Evolutionary conservation across 2,329 filamentous ascomycete species (phyloP).

Genomic region (Trichothecium roseum): DNA sequence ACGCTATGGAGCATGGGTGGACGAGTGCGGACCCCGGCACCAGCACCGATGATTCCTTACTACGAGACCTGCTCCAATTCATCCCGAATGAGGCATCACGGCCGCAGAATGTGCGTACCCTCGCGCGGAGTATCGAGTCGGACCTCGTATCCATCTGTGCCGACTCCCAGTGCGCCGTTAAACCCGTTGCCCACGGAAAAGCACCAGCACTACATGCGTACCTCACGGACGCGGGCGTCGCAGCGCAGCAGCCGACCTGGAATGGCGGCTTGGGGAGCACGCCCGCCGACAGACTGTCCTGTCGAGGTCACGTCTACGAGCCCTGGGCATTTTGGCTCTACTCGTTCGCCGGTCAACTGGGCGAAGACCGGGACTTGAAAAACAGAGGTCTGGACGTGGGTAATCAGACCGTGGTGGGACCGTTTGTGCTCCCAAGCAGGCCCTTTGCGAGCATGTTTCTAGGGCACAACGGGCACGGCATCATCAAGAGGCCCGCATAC

Average conservation of each 20-base stretch:
- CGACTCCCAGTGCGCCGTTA: constrained; percentile 20
- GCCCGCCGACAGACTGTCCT: constrained; percentile 14
- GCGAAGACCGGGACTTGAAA: constrained; percentile 21
- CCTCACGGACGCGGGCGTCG: constrained; percentile 20
- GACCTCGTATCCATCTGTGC: constrained; percentile 22
- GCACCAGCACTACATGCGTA: constrained; percentile 22
- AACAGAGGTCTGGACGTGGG: constrained; percentile 8
- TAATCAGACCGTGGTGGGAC: constrained; percentile 20
- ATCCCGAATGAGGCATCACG: constrained; percentile 15
- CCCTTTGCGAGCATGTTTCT: constrained; percentile 26
- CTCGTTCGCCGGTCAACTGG: constrained; percentile 26
- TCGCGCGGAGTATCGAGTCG: constrained; percentile 21
- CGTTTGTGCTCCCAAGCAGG: constrained; percentile 26
- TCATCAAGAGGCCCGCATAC: constrained; percentile 23
- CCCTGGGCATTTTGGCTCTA: constrained; percentile 31
- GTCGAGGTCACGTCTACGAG: constrained; percentile 25
- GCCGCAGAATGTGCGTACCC: constrained; percentile 12
- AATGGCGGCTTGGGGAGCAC: constrained; percentile 1
- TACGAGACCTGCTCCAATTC: constrained; percentile 24
- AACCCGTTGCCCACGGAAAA: constrained; percentile 17
- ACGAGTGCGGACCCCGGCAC: constrained; percentile 13
- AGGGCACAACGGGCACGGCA: constrained; percentile 24
- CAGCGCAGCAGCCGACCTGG: constrained; percentile 1
- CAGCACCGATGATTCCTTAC: constrained; percentile 19
- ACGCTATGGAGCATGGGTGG: constrained; percentile 22